Base-by-base conservation (phyloP, 768 basidiomycete genomes). In the Cantharellus anzutake region DNA sequence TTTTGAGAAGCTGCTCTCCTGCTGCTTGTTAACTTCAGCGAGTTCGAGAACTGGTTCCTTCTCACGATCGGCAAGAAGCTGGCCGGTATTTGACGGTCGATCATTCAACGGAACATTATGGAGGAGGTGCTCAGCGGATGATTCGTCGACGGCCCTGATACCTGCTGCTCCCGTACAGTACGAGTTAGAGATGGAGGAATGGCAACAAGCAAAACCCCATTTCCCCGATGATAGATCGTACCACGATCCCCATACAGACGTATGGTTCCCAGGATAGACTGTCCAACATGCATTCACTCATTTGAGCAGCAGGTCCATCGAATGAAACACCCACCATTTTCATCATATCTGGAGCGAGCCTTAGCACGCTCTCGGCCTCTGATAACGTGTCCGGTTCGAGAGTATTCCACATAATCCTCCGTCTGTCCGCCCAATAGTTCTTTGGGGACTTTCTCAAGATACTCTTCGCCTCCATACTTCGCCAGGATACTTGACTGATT, bases 141-240 rank as follows among this genome's bases (percentile, higher is more conserved):
- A 87, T n/a, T 86, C 84, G 16, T 79, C 69, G 29, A 80, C 71
- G 20, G 90, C 88, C 63, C 80, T 78, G 62, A 85, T 93, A 62
- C 88, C 91, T 38, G 83, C 87, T 68, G 79, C 68, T 2, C 93
- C 93, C 59, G 92, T 82, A 68, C 93, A 97, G 68, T 97, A 97
- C 16, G 93, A 93, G 56, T 86, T 73, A 66, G 90, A 84, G 38
- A 90, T 73, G 51, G 67, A 75, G 5, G 91, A 92, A 67, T 96
- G 93, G 67, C 96, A 99, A 70, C 96, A 99, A 37, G 80, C 84
- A 70, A 84, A 99, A 42, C 96, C 96, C 96, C 96, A 99, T 61
- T 74, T 67, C 11, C 82, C 80, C 2, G 78, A 75, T 7, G 78
- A 72, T 14, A 73, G 62, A 64, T 87, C 82, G 69, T 87, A 98